Conservation (phyloP, 2,329 filamentous ascomycete species). For the Chaetomium sp. region DNA sequence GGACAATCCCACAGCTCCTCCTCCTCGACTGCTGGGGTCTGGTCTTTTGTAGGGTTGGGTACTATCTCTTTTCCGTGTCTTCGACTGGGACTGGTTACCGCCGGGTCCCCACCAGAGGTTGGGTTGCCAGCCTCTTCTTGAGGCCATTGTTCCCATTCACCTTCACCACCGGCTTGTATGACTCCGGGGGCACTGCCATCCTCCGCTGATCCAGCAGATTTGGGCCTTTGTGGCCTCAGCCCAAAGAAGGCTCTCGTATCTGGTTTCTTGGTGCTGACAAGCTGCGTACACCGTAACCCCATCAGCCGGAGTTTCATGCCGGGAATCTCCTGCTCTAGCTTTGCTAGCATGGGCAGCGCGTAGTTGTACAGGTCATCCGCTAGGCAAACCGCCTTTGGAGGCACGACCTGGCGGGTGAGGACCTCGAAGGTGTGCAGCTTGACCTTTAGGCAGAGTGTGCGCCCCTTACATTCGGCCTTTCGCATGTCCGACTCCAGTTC, state of each 20-base stretch:
- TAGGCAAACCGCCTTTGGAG: slow-evolving; percentile 69
- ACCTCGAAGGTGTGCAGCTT: slow-evolving; percentile 96
- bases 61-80: slow-evolving; percentile 56
- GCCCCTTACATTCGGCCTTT: slow-evolving; percentile 79
- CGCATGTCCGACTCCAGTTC: slow-evolving; percentile 85
- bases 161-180: slow-evolving; percentile 44
- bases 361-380: slow-evolving; percentile 84
- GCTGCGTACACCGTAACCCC: slow-evolving; percentile 83
- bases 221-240: slow-evolving; percentile 45
- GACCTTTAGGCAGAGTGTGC: slow-evolving; percentile 89
- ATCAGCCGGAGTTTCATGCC: slow-evolving; percentile 79
- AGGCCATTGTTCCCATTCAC: slow-evolving; percentile 68
- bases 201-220: slow-evolving; percentile 33
- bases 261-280: slow-evolving; percentile 81
- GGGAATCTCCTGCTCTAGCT: slow-evolving; percentile 81
- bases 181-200: neutral
- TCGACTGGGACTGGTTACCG: slow-evolving; percentile 40
- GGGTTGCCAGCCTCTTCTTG: slow-evolving; percentile 62
- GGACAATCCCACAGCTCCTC: slow-evolving; percentile 80
- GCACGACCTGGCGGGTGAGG: slow-evolving; percentile 76
- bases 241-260: slow-evolving; percentile 82
- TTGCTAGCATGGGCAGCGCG: slow-evolving; percentile 78
- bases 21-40: slow-evolving; percentile 42
- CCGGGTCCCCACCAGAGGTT: slow-evolving; percentile 46
- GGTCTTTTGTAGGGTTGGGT: slow-evolving; percentile 51